These are phyloP conservation scores for Pterocarpus macrocarpus DNA, from an alignment of 306 rosid genomes.

Conservation along the genomic window DNA sequence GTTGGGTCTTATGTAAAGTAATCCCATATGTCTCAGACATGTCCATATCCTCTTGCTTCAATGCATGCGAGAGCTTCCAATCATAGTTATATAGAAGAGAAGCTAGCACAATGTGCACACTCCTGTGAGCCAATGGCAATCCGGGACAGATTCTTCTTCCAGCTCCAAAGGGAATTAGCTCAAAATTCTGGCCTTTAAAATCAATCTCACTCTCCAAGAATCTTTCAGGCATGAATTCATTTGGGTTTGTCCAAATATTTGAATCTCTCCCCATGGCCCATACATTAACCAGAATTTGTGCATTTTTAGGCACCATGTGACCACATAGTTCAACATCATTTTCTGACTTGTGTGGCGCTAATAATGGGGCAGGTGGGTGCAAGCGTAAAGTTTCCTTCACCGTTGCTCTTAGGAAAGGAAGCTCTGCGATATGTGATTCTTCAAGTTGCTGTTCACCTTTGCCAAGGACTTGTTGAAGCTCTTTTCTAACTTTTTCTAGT, in stretches of 20 bases:
- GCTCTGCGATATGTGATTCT: neutral
- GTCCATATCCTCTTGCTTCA: neutral
- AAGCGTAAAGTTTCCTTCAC: conserved; percentile 38
- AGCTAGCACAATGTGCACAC: conserved; percentile 15
- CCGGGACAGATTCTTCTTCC: conserved; percentile 47
- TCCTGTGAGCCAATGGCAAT: conserved; percentile 17
- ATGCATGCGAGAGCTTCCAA: conserved; percentile 25
- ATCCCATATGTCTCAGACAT: conserved; percentile 13
- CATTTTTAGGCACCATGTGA: neutral
- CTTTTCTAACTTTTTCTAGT: neutral
- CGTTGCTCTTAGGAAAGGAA: conserved; percentile 2
- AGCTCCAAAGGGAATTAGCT: conserved; percentile 44
- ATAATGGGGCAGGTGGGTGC: conserved; percentile 42
- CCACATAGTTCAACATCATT: neutral
- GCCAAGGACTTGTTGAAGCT: neutral
- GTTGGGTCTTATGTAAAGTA: conserved; percentile 9
- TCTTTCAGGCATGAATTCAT: conserved; percentile 39
- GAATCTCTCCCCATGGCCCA: conserved; percentile 45
- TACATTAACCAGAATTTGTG: conserved; percentile 19
- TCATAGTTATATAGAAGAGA: conserved; percentile 26
- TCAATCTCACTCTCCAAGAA: conserved; percentile 22
- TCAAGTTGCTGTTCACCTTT: neutral
- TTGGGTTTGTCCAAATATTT: conserved; percentile 25
- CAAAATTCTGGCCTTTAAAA: neutral
- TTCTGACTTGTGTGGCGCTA: conserved; percentile 3